Base-by-base conservation (phyloP, 176 grass and related monocot species). In the Saccharum spontaneum region DNA sequence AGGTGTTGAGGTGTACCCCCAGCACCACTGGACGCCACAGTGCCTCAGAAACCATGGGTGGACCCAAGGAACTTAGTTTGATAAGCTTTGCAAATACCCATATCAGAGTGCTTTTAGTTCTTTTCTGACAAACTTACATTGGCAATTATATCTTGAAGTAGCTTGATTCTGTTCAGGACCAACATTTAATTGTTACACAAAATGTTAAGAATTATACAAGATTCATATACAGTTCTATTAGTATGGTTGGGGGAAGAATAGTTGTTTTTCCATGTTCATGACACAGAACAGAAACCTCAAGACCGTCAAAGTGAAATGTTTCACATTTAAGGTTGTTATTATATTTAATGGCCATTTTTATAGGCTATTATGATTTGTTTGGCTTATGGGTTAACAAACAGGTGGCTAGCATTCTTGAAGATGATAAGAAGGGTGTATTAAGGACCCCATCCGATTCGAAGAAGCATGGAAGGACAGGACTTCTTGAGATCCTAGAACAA, bases 391-490 rank as follows among this genome's bases (percentile, higher is more conserved):
- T 50, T 60, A 33, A 61, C 61, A 79, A 63, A 71, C 79, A 95
- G 95, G 95, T 95, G 69, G 85, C 82, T 23, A 95, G 83, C 68
- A 98, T 98, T 55, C 69, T 98, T 75, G 93, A 98, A 79, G 95
- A 98, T 78, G 76, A 90, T 28, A 85, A 67, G 40, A 91, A 93
- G 57, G 85, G 89, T 5, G 26, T 83, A 33, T 14, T 91, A 23
- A 65, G 17, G 20, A 0, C 43, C 20, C 14, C 40, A 67, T 48
- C 67, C 22, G 71, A 24, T 67, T 76, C 62, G 8, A 73, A 85
- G 46, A 91, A 90, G 79, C 69, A 68, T 78, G 96, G 93, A 44
- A 88, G 93, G 76, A 49, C 39, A 33, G 89, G 88, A 9, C 86
- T 95, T 23, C 59, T 90, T 86, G 87, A 90, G 80, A 82, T 90